Percentiles rank a stretch among this genome's conserved stretches.
Conservation (phyloP, 2,329 filamentous ascomycete species). For the Dactylonectria estremocensis region DNA sequence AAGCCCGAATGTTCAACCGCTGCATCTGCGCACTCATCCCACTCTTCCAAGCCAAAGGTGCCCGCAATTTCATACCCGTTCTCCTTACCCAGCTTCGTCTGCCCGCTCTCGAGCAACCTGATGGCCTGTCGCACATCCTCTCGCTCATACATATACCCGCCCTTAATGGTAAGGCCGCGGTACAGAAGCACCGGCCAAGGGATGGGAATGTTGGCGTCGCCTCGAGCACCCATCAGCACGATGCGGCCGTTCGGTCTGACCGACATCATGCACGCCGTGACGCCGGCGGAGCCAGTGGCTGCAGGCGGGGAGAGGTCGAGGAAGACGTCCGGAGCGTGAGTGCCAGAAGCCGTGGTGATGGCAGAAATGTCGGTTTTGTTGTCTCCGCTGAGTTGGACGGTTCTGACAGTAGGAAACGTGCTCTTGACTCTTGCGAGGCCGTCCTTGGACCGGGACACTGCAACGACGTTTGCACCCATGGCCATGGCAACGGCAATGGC, state of each 20-base stretch:
- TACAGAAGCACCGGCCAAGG: slow-evolving; percentile 44
- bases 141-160: slow-evolving; percentile 59
- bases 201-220: slow-evolving; percentile 46
- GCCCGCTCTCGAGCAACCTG: slow-evolving; percentile 32
- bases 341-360: slow-evolving; percentile 45
- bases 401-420: slow-evolving; percentile 51
- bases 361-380: slow-evolving; percentile 55
- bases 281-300: slow-evolving; percentile 55
- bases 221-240: slow-evolving; percentile 48
- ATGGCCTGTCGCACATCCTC: slow-evolving; percentile 35
- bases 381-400: slow-evolving; percentile 59
- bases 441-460: slow-evolving; percentile 61
- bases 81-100: slow-evolving; percentile 32
- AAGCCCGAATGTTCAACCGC: slow-evolving; percentile 32
- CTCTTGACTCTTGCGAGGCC: slow-evolving; percentile 52
- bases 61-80: slow-evolving; percentile 33
- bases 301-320: slow-evolving; percentile 62
- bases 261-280: slow-evolving; percentile 55
- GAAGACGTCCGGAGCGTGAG: slow-evolving; percentile 58
- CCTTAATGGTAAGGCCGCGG: slow-evolving; percentile 54
- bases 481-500: slow-evolving; percentile 63
- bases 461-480: slow-evolving; percentile 67
- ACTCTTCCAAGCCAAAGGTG: slow-evolving; percentile 34
- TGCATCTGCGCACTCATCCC: slow-evolving; percentile 35
- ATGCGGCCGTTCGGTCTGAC: slow-evolving; percentile 50